A percentile compares a stretch with the other conserved stretches of the same genome.
These are phyloP conservation scores for Quercus parvula DNA, from an alignment of 306 rosid genomes.

Conservation along the genomic window DNA sequence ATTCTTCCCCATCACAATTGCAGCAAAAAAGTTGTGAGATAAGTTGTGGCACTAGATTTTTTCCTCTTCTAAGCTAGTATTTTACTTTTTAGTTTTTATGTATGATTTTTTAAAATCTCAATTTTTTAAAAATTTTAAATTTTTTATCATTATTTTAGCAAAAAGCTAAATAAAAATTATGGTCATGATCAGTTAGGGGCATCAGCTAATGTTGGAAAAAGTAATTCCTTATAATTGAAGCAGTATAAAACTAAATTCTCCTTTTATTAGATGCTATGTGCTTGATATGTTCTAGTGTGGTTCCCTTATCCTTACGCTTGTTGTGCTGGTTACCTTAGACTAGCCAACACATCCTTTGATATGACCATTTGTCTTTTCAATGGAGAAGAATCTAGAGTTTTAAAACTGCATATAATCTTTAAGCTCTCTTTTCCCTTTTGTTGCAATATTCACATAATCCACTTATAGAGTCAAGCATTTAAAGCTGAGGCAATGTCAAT, in stretches of 20 bases:
- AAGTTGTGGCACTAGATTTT: too few species aligned
- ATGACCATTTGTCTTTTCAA: background rate
- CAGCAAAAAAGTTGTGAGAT: too few species aligned
- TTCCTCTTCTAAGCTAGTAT: too few species aligned
- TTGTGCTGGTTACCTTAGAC: background rate
- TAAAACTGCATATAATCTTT: background rate
- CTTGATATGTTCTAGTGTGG: background rate
- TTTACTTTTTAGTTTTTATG: too few species aligned
- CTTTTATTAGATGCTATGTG: background rate
- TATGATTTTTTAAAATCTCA: too few species aligned
- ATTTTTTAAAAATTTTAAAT: too few species aligned
- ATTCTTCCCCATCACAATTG: too few species aligned
- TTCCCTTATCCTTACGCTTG: background rate
- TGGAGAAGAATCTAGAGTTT: background rate
- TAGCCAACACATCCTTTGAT: background rate
- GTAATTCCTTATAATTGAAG: background rate
- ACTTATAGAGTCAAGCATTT: background rate
- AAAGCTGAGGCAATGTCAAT: background rate
- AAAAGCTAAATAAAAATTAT: too few species aligned
- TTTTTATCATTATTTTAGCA: too few species aligned
- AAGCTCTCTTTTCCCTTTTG: background rate
- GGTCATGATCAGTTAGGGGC: too few species aligned
- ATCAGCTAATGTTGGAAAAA: background rate
- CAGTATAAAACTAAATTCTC: background rate
- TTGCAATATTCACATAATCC: background rate